Evolutionary conservation across 768 basidiomycete species (phyloP), one percentile per base, ranked within the genome.

Genomic region (Boletus subparvulus): DNA sequence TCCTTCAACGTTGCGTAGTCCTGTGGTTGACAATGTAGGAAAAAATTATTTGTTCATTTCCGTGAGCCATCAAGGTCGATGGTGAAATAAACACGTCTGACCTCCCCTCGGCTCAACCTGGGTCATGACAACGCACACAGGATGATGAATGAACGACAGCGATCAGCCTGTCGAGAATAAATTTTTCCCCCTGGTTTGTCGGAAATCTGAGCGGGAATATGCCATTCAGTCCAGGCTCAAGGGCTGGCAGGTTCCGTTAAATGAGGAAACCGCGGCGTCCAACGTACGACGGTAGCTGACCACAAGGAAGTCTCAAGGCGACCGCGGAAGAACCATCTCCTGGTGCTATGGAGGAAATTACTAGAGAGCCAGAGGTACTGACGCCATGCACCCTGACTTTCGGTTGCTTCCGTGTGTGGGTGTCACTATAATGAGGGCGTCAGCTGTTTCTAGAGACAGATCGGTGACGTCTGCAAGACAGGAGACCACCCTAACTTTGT

Each of bases 1-100:
- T 58, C 55, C 33, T 42, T 6, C 35, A 56, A 50, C 24, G 55
- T 46, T 61, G 51, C 58, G 50, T 54, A 62, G 58, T 41, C 59
- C 65, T 50, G 59, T 56, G n/a, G n/a, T 49, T 24, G 40, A 62
- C 52, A 53, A 60, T 45, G 47, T 36, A 48, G 33, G 47, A 57
- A 68, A 68, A 68, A 63, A 36, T 69, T 60, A 55, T 65, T 65
- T 51, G 16, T 70, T 68, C 68, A 68, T 68, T 70, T 68, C 67
- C 67, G 67, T 45, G 52, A 48, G 49, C 54, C 59, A 64, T 64
- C 59, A 59, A 49, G 37, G 50, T 67, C 57, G 30, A 42, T 40
- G 45, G 50, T 59, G 63, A 67, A 69, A 68, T 60, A 68, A 62
- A 48, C 41, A 56, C 17, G 48, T 52, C 68, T 52, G 56, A 59